Evolutionary conservation across 371 early-diverging fungal species (phyloP).

Genomic region (Apophysomyces ossiformis): DNA sequence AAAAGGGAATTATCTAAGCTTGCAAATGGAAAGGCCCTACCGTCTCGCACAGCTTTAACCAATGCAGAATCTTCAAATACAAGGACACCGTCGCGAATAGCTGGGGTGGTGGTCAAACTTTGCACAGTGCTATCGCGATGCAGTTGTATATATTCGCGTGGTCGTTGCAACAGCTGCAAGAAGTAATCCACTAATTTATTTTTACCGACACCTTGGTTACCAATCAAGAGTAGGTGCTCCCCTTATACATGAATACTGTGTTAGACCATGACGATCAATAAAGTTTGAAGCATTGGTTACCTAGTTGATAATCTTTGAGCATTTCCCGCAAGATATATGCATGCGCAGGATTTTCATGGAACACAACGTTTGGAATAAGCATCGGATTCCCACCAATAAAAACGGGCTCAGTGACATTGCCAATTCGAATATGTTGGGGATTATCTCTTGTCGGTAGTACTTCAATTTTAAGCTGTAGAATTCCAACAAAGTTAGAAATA

Average conservation of each 20-base stretch:
- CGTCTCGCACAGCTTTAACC: constrained; percentile 68
- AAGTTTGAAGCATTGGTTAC: constrained; percentile 8
- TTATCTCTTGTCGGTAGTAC: constrained; percentile 56
- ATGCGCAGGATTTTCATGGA: constrained; percentile 81
- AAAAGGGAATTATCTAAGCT: background rate
- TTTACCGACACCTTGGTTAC: constrained; percentile 90
- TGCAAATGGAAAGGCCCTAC: constrained; percentile 13
- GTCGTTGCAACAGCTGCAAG: constrained; percentile 71
- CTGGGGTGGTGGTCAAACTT: constrained; percentile 77
- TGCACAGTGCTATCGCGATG: constrained; percentile 88
- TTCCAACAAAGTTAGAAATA: background rate
- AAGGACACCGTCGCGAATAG: constrained; percentile 76
- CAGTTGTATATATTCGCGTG: constrained; percentile 86
- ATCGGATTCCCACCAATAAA: constrained; percentile 65
- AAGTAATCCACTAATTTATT: constrained; percentile 84
- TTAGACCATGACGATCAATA: background rate
- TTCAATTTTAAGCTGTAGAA: constrained; percentile 54
- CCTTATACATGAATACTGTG: constrained; percentile 29
- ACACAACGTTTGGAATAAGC: constrained; percentile 73
- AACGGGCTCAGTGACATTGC: constrained; percentile 59
- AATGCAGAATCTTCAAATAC: constrained; percentile 81
- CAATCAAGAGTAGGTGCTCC: constrained; percentile 75
- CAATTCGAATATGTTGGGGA: constrained; percentile 60
- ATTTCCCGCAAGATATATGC: constrained; percentile 71
- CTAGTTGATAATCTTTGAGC: constrained; percentile 73